A percentile compares a stretch with the other conserved stretches of the same genome.
These are phyloP conservation scores for Chrysoporthe cubensis DNA, from an alignment of 2,329 filamentous ascomycete species.

Conservation along the genomic window DNA sequence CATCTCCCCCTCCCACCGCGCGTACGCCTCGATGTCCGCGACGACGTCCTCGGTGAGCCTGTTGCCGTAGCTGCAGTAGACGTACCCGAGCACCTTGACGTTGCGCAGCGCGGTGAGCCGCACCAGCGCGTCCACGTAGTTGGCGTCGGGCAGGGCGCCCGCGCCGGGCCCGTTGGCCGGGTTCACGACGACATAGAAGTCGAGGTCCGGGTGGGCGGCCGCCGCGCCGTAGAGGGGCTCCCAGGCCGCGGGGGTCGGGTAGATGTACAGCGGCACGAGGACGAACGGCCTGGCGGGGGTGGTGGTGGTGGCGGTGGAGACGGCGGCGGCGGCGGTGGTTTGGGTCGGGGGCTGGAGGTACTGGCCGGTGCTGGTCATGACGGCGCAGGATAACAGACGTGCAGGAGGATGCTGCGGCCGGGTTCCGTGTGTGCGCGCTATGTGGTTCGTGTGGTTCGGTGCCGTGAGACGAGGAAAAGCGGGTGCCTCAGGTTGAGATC, in stretches of 20 bases:
- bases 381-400: too few relatives aligned
- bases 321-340: neutral
- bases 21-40: constrained; percentile 49
- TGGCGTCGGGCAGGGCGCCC: constrained; percentile 34
- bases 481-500: neutral
- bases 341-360: constrained; percentile 1
- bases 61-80: constrained; percentile 38
- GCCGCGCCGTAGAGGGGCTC: constrained; percentile 36
- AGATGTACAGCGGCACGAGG: constrained; percentile 41
- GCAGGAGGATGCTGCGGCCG: too few relatives aligned
- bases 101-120: constrained; percentile 34
- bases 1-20: constrained; percentile 43
- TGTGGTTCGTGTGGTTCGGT: neutral
- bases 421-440: too few relatives aligned
- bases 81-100: constrained; percentile 38
- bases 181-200: constrained; percentile 40
- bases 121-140: constrained; percentile 35
- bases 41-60: constrained; percentile 31
- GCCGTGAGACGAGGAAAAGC: neutral
- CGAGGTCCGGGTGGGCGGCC: constrained; percentile 31
- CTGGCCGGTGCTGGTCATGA: neutral
- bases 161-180: constrained; percentile 38
- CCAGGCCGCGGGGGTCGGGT: constrained; percentile 37
- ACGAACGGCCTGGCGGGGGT: constrained; percentile 30
- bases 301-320: neutral